These are phyloP conservation scores for Smittium culicis DNA, from an alignment of 371 early-diverging fungal genomes.

Conservation along the genomic window DNA sequence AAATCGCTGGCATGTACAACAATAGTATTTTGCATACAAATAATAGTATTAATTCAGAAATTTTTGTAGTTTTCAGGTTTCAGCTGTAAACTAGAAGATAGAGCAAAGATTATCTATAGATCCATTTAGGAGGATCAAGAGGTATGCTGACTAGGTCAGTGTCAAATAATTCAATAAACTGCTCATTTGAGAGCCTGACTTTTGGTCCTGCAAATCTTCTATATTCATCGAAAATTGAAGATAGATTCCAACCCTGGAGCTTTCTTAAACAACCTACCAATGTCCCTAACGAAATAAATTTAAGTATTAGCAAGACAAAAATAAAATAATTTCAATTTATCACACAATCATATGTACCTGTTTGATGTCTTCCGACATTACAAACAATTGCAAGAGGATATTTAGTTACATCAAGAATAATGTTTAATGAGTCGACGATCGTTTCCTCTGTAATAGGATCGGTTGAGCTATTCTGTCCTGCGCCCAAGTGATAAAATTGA, in stretches of 20 bases:
- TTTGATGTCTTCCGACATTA: constrained; percentile 88
- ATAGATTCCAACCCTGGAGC: constrained; percentile 91
- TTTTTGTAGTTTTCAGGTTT: no score
- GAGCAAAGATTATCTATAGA: no score
- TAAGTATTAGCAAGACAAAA: constrained; percentile 29
- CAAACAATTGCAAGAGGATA: constrained; percentile 96
- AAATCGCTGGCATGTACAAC: no score
- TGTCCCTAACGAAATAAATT: constrained; percentile 36
- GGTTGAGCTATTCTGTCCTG: constrained; percentile 72
- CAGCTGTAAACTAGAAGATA: no score
- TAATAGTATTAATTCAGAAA: no score
- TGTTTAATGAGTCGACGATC: constrained; percentile 75
- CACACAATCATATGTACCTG: constrained; percentile 43
- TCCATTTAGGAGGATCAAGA: constrained; percentile 62
- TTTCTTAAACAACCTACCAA: constrained; percentile 94
- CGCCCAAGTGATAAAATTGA: constrained; percentile 67
- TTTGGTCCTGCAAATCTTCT: constrained; percentile 91
- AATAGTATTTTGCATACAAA: no score
- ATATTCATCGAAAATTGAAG: constrained; percentile 95
- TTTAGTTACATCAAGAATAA: constrained; percentile 73
- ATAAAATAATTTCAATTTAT: not conserved
- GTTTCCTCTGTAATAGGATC: constrained; percentile 94
- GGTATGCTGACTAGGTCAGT: constrained; percentile 82
- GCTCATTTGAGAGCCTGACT: constrained; percentile 81
- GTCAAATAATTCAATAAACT: constrained; percentile 90